phyloP scores from a whole-genome alignment of 139 green algal genomes.

The Asterochloris sp. region DNA sequence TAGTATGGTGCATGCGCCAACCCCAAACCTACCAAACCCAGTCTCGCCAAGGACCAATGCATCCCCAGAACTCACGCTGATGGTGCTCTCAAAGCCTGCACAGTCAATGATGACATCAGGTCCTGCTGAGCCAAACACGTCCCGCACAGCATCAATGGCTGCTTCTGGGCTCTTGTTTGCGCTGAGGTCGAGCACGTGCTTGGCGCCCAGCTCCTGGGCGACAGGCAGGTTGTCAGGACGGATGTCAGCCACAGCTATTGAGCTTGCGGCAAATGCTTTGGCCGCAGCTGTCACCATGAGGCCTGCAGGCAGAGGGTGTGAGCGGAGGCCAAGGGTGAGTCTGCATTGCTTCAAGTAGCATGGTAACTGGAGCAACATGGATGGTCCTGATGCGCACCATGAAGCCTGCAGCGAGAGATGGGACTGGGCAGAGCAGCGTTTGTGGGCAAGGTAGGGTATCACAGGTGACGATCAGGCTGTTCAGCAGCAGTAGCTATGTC shows the following conservation, averaged over 20 bases:
- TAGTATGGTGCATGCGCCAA: not conserved
- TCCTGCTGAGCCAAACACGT: constrained; percentile 17
- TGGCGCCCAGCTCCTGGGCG: constrained; percentile 20
- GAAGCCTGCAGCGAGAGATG: too few relatives aligned
- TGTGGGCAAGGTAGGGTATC: too few relatives aligned
- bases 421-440: too few relatives aligned
- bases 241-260: constrained; percentile 38
- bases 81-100: constrained; percentile 48
- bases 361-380: too few relatives aligned
- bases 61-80: constrained; percentile 24
- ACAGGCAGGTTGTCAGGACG: constrained; percentile 22
- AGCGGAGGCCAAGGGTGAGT: too few relatives aligned
- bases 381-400: too few relatives aligned
- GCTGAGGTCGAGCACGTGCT: constrained; percentile 13
- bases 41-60: not conserved
- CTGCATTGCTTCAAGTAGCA: too few relatives aligned
- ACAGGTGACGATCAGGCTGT: too few relatives aligned
- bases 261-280: constrained; percentile 43
- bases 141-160: constrained; percentile 9
- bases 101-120: constrained; percentile 59
- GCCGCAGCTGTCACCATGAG: constrained; percentile 45
- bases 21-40: not conserved
- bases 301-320: constrained; percentile 23
- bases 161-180: not conserved
- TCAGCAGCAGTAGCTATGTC: too few relatives aligned